Percentiles rank a stretch among this genome's conserved stretches.
These are phyloP conservation scores for Oleoguttula mirabilis DNA, from an alignment of 495 filamentous ascomycete genomes.

Conservation along the genomic window DNA sequence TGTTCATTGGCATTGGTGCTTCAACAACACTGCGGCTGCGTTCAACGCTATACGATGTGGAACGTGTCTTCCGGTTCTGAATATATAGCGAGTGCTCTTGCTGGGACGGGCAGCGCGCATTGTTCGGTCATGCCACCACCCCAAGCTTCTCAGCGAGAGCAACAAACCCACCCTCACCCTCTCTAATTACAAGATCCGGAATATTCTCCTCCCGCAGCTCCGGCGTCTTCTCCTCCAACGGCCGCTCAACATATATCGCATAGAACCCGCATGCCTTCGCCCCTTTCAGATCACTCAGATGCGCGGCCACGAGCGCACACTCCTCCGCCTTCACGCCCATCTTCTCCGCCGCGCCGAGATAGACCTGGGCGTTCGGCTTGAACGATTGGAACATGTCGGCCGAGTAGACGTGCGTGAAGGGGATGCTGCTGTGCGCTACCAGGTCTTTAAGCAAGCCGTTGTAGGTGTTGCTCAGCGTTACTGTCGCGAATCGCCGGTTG, in stretches of 20 bases:
- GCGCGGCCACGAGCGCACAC: constrained; percentile 65
- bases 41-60: too few relatives aligned
- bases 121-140: too few relatives aligned
- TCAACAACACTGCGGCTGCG: too few relatives aligned
- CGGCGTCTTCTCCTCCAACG: constrained; percentile 46
- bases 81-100: too few relatives aligned
- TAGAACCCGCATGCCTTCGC: constrained; percentile 50
- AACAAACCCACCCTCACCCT: constrained; percentile 39
- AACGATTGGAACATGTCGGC: constrained; percentile 60
- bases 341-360: constrained; percentile 48
- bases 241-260: constrained; percentile 64
- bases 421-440: constrained; percentile 40
- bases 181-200: not conserved
- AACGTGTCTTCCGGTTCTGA: too few relatives aligned
- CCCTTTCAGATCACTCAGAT: constrained; percentile 53
- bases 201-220: constrained; percentile 36
- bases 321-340: constrained; percentile 45
- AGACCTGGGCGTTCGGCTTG: constrained; percentile 58
- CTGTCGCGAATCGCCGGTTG: constrained; percentile 42
- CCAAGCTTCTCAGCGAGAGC: constrained; percentile 40
- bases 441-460: constrained; percentile 52
- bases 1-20: too few relatives aligned
- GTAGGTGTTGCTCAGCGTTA: constrained; percentile 66
- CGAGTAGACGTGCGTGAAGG: constrained; percentile 48
- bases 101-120: too few relatives aligned